phyloP scores from a whole-genome alignment of 768 basidiomycete genomes.

The Kwoniella newhampshirensis region DNA sequence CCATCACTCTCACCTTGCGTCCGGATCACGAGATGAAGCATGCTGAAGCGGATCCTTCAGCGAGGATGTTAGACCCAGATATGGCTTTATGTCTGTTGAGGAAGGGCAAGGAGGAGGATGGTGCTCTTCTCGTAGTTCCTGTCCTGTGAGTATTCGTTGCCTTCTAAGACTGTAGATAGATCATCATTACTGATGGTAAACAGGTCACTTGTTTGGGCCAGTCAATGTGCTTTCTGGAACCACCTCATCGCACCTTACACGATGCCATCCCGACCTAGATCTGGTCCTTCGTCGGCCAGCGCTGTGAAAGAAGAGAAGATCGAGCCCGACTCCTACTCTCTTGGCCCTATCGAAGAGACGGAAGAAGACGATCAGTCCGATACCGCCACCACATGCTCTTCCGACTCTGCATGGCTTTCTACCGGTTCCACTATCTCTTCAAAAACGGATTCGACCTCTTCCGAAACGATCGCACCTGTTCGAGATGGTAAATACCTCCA shows the following conservation, averaged over 20 bases:
- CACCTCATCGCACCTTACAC: neutral
- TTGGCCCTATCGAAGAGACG: neutral
- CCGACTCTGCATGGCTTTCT: constrained; percentile 8
- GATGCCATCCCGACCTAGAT: neutral
- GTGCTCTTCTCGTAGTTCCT: constrained; percentile 6
- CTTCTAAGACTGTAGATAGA: neutral
- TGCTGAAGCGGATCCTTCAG: neutral
- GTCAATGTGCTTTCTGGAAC: constrained; percentile 26
- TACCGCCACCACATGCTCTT: constrained; percentile 3
- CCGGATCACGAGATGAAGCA: constrained; percentile 7
- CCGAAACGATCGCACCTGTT: neutral
- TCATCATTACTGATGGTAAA: neutral
- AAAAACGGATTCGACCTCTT: neutral
- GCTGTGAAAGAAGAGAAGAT: no score
- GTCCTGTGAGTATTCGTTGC: constrained; percentile 5
- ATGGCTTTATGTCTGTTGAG: constrained; percentile 18
- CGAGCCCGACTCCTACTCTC: neutral
- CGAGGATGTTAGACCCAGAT: constrained; percentile 17
- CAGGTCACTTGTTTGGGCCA: constrained; percentile 24
- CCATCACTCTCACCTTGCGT: constrained; percentile 15
- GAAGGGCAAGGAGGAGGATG: constrained; percentile 11
- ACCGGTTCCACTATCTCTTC: neutral
- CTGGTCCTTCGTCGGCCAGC: no score
- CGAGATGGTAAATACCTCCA: constrained; percentile 8
- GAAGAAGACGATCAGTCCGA: neutral